Base-by-base conservation (phyloP, 768 basidiomycete species). In the Royoungia palumana region DNA sequence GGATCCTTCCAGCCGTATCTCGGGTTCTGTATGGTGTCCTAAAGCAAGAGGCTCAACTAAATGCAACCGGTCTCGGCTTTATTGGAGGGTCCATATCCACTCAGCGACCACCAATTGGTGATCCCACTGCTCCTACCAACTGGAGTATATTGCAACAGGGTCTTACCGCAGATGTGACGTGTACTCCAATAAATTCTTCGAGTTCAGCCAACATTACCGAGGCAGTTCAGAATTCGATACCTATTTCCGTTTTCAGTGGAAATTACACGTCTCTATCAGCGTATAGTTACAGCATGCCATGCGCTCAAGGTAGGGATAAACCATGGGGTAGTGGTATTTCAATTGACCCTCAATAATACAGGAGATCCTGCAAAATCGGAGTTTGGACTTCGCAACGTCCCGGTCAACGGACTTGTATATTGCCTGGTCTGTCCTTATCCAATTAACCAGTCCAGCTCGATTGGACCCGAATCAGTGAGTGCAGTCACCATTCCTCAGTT, bases 351-450 rank as follows among this genome's bases (percentile, higher is more conserved):
- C 27, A 28, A 9, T 32, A 12, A 32, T 4, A 32, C 24, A 32
- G 30, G 30, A 32, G 14, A 13, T 14, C 14, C 30, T 13, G 30
- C 30, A 6, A 13, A 2, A 32, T 7, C 3, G 6, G 12, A 32
- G 14, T 14, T 4, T 7, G 30, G 13, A 14, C 30, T 32, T 14
- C 11, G 10, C 30, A 13, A 14, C 2, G 14, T 32, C 30, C 30
- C 30, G 13, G 4, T 14, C 13, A 32, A 11, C 6, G 30, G 30
- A 32, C 21, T 54, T 25, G 35, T 51, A 19, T 32, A 44, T 4
- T 50, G 48, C 21, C 20, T 56, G 12, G 32, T 50, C 5, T 56
- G 52, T 21, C 55, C 46, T 12, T 49, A 40, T n/a, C 41, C 48
- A 12, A 6, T 41, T 5, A 13, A 22, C 16, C 37, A 47, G 24